Base-by-base conservation (phyloP, 2,329 filamentous ascomycete species). In the Phialemoniopsis sp. region DNA sequence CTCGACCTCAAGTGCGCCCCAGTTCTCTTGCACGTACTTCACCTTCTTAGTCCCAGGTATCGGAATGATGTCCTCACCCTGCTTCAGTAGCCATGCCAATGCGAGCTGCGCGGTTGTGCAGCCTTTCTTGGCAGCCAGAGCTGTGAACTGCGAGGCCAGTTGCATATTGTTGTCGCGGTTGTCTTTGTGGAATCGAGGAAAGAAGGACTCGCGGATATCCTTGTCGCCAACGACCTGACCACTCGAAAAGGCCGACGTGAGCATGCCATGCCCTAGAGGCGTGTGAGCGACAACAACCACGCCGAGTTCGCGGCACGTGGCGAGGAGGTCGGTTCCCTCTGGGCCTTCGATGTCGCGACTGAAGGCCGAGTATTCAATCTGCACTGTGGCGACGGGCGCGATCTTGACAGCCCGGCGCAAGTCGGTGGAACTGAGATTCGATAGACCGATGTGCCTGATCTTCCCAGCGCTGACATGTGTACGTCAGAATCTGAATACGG, bases 61-160 rank as follows among this genome's bases (percentile, higher is more conserved):
- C 0, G 82, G 76, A 49, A 80, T 72, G 36, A 85, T 64, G 47
- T 81, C 74, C 3, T 73, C 65, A 0, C 76, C 76, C 49, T 84
- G 78, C 5, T 70, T 70, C 46, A 81, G 50, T 40, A 85, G 48
- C 80, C 81, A 86, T 0, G 80, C 80, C 19, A 85, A 62, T 2
- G 76, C 72, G 26, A 87, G 52, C 52, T 87, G 73, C 2, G 66
- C 67, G 0, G 76, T 48, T 0, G 80, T 80, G 34, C 64, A 67
- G 7, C 53, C 68, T 58, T 85, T 82, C 44, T 59, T 63, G 32
- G 67, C 58, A 1, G 76, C 78, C 5, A 82, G 50, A 6, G 52
- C 60, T 4, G 59, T 54, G 40, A 84, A 65, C 15, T 56, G 55
- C 21, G 74, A 68, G 4, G 79, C 70, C 3, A 82, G 54, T 45